phyloP scores from a whole-genome alignment of 2,329 filamentous ascomycete genomes.

The Coccinonectria pachysandricola region DNA sequence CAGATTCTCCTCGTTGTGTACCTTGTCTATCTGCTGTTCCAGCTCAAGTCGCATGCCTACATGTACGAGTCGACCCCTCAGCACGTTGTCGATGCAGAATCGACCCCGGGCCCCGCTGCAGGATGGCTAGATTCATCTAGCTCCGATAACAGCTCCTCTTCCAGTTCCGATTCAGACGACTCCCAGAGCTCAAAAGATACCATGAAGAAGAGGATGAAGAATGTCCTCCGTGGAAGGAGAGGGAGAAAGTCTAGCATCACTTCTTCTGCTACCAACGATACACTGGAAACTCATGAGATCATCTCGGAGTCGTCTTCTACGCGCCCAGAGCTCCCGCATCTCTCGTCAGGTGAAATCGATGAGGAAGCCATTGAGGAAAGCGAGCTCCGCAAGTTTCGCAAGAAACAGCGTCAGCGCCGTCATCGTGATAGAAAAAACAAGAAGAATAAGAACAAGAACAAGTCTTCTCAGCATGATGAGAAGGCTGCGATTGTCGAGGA shows the following conservation, averaged over 20 bases:
- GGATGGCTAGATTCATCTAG: slow-evolving; percentile 69
- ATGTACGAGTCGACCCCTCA: slow-evolving; percentile 90
- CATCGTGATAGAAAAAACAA: slow-evolving; percentile 31
- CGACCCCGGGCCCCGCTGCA: slow-evolving; percentile 72
- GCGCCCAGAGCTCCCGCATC: slow-evolving; percentile 25
- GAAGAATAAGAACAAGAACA: too few relatives aligned
- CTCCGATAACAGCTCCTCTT: slow-evolving; percentile 45
- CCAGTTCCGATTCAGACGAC: slow-evolving; percentile 59
- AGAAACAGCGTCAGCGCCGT: slow-evolving; percentile 26
- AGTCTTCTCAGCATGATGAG: too few relatives aligned
- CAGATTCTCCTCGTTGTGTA: slow-evolving; percentile 73
- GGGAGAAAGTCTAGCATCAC: slow-evolving; percentile 68
- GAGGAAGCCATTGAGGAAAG: slow-evolving; percentile 39
- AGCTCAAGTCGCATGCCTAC: slow-evolving; percentile 84
- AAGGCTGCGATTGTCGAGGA: too few relatives aligned
- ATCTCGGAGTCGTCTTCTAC: slow-evolving; percentile 29
- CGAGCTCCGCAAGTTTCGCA: slow-evolving; percentile 23
- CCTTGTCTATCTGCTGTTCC: slow-evolving; percentile 73
- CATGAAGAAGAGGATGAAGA: slow-evolving; percentile 64
- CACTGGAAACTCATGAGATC: slow-evolving; percentile 26
- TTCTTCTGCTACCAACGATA: slow-evolving; percentile 47
- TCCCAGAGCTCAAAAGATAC: slow-evolving; percentile 46
- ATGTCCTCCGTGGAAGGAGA: slow-evolving; percentile 59
- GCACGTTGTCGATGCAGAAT: slow-evolving; percentile 84
- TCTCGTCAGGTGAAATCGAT: slow-evolving; percentile 27